A percentile compares a stretch with the other conserved stretches of the same genome.
These are phyloP conservation scores for Neophaeococcomyces mojaviensis DNA, from an alignment of 2,329 filamentous ascomycete genomes.

Conservation along the genomic window DNA sequence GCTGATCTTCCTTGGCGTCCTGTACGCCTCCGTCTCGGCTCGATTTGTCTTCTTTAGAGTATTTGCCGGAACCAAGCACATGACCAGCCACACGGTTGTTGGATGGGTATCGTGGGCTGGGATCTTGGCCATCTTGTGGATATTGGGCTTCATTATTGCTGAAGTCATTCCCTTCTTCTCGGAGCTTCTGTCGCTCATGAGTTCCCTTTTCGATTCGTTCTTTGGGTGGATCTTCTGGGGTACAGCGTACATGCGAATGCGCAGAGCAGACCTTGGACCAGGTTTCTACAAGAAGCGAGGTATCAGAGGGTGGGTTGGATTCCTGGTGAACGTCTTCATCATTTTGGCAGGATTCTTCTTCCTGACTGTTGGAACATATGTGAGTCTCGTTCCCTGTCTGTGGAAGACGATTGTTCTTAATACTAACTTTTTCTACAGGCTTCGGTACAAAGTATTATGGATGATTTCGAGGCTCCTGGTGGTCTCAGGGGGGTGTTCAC, in stretches of 20 bases:
- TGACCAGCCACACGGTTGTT: conserved; percentile 69
- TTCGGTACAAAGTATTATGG: conserved; percentile 44
- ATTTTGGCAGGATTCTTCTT: conserved; percentile 74
- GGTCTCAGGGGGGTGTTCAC: conserved; percentile 66
- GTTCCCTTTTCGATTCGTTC: conserved; percentile 73
- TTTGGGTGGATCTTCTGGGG: conserved; percentile 81
- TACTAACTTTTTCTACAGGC: conserved; percentile 26
- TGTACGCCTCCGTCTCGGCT: conserved; percentile 84
- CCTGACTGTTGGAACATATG: conserved; percentile 72
- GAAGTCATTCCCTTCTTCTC: conserved; percentile 92
- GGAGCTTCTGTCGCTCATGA: conserved; percentile 52
- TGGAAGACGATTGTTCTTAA: conserved; percentile 3
- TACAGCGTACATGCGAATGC: conserved; percentile 39
- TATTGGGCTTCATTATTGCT: conserved; percentile 85
- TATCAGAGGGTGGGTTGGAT: conserved; percentile 36
- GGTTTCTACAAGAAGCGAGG: conserved; percentile 35
- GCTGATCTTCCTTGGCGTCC: conserved; percentile 80
- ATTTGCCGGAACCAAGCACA: conserved; percentile 71
- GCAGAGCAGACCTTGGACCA: conserved; percentile 33
- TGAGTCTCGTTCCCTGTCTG: conserved; percentile 40
- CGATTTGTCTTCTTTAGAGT: conserved; percentile 88
- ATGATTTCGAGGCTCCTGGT: conserved; percentile 57
- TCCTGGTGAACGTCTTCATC: conserved; percentile 60
- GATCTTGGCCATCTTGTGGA: conserved; percentile 66
- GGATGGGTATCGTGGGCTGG: conserved; percentile 73